Base-by-base conservation (phyloP, 2,329 filamentous ascomycete genomes). In the Penicillium freii region DNA sequence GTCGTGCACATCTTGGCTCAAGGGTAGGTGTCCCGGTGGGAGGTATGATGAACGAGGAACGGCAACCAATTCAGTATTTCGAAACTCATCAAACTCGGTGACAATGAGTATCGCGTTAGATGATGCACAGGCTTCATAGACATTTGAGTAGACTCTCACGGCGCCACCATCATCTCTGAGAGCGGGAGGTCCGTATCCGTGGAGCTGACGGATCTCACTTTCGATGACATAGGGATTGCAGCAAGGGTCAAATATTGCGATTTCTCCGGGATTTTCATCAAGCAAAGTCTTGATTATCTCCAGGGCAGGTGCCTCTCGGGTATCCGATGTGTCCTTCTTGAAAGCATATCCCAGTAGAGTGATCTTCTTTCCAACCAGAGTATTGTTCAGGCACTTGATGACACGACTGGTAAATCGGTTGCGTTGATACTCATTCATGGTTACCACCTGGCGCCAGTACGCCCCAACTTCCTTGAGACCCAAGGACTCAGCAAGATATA, bases 321-420 rank as follows among this genome's bases (percentile, higher is more conserved):
- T 89, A 69, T 92, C 89, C 31, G 83, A 84, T 0, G 89, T 92
- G 72, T 91, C 84, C 74, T 89, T 88, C 80, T 92, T 92, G 77
- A 90, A 92, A 13, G 89, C 86, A 65, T 87, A 91, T 5, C 89
- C 89, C 8, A 92, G 80, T 1, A 92, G 78, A 8, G 86, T 81
- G n/a, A 91, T 78, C 74, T 89, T 90, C 78, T 91, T 91, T 56
- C 83, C 82, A 3, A 80, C 80, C 5, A 91, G 78, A 5, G 85
- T 89, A 70, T 87, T 86, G 75, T 90, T 86, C 53, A 92, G 78
- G 57, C 82, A 84, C 58, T 79, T 80, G 66, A 91, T 83, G 39
- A 92, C 83, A 45, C 85, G 81, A 61, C 82, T 80, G 15, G 83
- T 82, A 74, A 91, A 91, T 29, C 89, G 83, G 52, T 85, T 80